Conservation (phyloP, 176 grass and related monocot genomes). For the Musa schizocarpa region DNA sequence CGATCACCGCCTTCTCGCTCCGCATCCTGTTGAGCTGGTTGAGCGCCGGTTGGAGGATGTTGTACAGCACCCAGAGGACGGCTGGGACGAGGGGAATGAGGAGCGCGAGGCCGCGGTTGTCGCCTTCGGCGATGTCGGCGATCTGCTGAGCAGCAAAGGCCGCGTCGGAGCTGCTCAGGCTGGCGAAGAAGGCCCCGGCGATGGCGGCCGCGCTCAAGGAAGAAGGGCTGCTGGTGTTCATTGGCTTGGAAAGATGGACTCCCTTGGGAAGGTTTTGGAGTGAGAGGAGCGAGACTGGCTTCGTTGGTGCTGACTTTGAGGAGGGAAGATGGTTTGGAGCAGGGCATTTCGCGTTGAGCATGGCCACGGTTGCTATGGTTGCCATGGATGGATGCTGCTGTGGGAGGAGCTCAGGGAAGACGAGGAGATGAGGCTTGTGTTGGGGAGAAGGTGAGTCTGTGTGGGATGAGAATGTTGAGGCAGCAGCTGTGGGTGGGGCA, state of each 20-base stretch:
- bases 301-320: not conserved
- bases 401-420: not conserved
- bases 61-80: not conserved
- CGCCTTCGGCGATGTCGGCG: not conserved
- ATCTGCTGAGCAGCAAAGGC: not conserved
- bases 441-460: no score
- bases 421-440: not conserved
- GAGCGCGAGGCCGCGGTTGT: constrained; percentile 1
- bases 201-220: not conserved
- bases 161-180: not conserved
- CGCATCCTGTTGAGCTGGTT: constrained; percentile 1
- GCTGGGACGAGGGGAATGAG: not conserved
- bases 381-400: not conserved
- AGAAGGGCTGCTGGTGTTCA: not conserved
- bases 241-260: not conserved
- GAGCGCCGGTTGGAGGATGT: not conserved
- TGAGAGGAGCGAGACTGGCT: constrained; percentile 5
- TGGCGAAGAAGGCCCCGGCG: not conserved
- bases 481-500: no score
- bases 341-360: constrained; percentile 3
- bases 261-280: not conserved
- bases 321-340: not conserved
- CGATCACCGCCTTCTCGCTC: not conserved
- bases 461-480: no score
- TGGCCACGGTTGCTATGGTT: constrained; percentile 8